Percentiles rank a stretch among this genome's conserved stretches.
These are phyloP conservation scores for Coriaria nepalensis DNA, from an alignment of 306 rosid species.

Conservation along the genomic window DNA sequence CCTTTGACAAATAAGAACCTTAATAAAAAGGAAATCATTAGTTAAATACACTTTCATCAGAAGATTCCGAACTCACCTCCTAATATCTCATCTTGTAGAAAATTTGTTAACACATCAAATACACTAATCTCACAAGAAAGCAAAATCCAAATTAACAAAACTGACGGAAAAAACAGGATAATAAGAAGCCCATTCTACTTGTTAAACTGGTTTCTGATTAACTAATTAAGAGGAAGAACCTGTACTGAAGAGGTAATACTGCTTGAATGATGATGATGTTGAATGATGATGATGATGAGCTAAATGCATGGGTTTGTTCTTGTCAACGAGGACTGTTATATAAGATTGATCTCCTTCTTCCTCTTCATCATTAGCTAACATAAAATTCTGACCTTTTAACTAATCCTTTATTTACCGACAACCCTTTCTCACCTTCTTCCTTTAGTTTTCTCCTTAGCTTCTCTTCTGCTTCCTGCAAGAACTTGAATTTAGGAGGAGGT, in stretches of 20 bases:
- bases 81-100: too few relatives aligned
- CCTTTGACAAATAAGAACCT: too few relatives aligned
- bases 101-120: too few relatives aligned
- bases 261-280: slow-evolving; percentile 43
- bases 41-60: too few relatives aligned
- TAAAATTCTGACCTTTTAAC: not conserved
- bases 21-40: too few relatives aligned
- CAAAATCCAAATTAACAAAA: too few relatives aligned
- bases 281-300: slow-evolving; percentile 28
- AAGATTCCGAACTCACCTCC: too few relatives aligned
- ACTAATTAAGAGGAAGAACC: slow-evolving; percentile 52
- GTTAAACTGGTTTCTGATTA: slow-evolving; percentile 38
- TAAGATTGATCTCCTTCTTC: slow-evolving; percentile 47
- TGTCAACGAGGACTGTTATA: slow-evolving; percentile 52
- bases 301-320: slow-evolving; percentile 21
- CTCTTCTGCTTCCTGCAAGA: slow-evolving; percentile 88
- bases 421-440: slow-evolving; percentile 28
- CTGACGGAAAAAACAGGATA: too few relatives aligned
- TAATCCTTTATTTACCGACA: slow-evolving; percentile 3
- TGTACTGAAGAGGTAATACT: slow-evolving; percentile 23
- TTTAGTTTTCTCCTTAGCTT: slow-evolving; percentile 49
- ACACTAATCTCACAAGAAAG: too few relatives aligned
- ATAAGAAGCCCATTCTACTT: not conserved
- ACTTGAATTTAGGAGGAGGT: slow-evolving; percentile 93
- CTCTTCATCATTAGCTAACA: slow-evolving; percentile 2